Conservation (phyloP, 768 basidiomycete species). For the Boletellus sp. region DNA sequence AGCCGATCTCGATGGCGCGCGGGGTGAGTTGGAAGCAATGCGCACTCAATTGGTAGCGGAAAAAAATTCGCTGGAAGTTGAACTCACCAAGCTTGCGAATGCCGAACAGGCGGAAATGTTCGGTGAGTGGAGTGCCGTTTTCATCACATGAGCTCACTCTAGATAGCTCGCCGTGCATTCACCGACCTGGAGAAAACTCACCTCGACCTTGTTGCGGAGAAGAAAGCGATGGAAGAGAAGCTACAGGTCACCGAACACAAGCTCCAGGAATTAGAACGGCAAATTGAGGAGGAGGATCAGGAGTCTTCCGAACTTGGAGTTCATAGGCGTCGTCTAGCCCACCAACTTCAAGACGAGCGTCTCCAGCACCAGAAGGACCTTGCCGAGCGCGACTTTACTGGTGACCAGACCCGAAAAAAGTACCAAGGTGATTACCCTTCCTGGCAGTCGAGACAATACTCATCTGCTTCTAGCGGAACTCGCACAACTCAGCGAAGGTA, state of each 20-base stretch:
- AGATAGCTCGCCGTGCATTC: conserved; percentile 56
- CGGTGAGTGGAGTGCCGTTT: conserved; percentile 37
- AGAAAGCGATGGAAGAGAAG: conserved; percentile 47
- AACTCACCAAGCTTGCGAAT: conserved; percentile 64
- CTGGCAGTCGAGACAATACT: conserved; percentile 5
- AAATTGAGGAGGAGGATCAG: conserved; percentile 64
- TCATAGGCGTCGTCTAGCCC: conserved; percentile 63
- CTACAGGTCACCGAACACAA: conserved; percentile 49
- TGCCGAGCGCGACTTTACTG: conserved; percentile 72
- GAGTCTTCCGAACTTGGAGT: conserved; percentile 63
- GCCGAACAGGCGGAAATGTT: conserved; percentile 60
- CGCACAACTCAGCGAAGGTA: conserved; percentile 77
- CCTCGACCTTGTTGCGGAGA: conserved; percentile 47
- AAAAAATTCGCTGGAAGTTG: conserved; percentile 62
- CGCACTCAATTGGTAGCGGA: conserved; percentile 53
- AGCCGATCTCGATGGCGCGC: conserved; percentile 52
- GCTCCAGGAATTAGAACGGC: conserved; percentile 55
- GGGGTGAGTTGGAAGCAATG: conserved; percentile 54
- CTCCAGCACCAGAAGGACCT: conserved; percentile 77
- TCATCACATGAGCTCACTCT: conserved; percentile 8
- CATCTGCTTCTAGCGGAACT: conserved; percentile 53
- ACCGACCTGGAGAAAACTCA: conserved; percentile 59
- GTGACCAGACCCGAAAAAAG: conserved; percentile 80
- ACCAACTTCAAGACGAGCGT: conserved; percentile 75
- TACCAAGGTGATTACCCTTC: conserved; percentile 59